Base-by-base conservation (phyloP, 2,329 filamentous ascomycete genomes). In the Epicoccum sorghinum region DNA sequence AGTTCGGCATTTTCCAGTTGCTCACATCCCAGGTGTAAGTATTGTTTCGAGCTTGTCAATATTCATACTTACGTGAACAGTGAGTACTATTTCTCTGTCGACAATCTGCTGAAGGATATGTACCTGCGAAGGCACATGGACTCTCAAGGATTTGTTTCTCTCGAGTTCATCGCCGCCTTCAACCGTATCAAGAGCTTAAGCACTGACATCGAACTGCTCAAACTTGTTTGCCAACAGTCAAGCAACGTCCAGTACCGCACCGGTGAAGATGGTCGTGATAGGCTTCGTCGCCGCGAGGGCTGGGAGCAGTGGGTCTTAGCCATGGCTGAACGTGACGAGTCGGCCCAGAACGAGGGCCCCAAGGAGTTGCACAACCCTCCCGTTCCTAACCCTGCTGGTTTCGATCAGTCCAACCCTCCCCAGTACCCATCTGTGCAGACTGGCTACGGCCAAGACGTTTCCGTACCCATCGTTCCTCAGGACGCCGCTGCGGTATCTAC, bases 81-180 rank as follows among this genome's bases (percentile, higher is more conserved):
- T 33, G 91, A 96, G 68, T 99, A 97, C 79, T 99, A 99, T 77
- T 96, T 99, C 77, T 98, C 93, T 0, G 84, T 96, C 25, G 90
- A 97, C 69, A 99, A 99, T 72, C 82, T 98, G 44, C 90, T 91
- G 82, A 97, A 96, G 77, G 95, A 99, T 69, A 82, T 90, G 68
- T 98, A 87, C 75, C 82, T 99, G 55, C 88, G 95, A 52, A 87
- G 86, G 67, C 88, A 93, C 65, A 98, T 99, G 95, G 93, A 99
- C 71, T 90, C 89, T 1, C 90, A 98, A 73, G 95, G 95, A 14
- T 98, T 93, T 69, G 93, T 97, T 12, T 87, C 86, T 45, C 78
- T 99, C 46, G 82, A 83, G 30, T 84, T 96, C 54, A 88, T 99
- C 64, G 84, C 89, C 22, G 83, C 82, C n/a, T 99, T 99, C 81